Evolutionary conservation across 192 early-diverging fungal genomes (phyloP).

Genomic region (Podochytrium sp.): DNA sequence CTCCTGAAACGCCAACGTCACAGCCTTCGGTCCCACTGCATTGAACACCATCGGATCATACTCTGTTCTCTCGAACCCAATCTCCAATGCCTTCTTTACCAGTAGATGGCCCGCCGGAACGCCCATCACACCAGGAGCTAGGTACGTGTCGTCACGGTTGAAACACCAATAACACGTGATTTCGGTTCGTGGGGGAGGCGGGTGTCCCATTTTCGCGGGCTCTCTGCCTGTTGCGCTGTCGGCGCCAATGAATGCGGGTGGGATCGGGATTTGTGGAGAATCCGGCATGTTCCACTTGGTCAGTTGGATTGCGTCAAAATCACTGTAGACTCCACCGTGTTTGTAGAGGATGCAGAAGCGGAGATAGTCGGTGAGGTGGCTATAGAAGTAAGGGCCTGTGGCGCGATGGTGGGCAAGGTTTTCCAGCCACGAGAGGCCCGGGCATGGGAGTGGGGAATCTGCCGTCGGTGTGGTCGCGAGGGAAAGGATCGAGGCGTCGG

Average conservation of each 20-base stretch:
- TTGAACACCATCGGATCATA: slow-evolving; percentile 42
- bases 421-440: slow-evolving; percentile 16
- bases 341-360: slow-evolving; percentile 38
- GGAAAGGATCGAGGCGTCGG: slow-evolving; percentile 11
- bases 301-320: slow-evolving; percentile 41
- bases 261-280: not conserved
- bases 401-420: slow-evolving; percentile 1
- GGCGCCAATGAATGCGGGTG: not conserved
- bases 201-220: not conserved
- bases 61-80: slow-evolving; percentile 25
- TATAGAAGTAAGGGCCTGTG: slow-evolving; percentile 35
- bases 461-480: slow-evolving; percentile 3
- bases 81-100: slow-evolving; percentile 23
- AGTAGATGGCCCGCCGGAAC: slow-evolving; percentile 19
- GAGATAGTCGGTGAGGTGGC: slow-evolving; percentile 40
- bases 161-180: slow-evolving; percentile 34
- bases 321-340: slow-evolving; percentile 36
- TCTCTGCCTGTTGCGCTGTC: slow-evolving; percentile 1
- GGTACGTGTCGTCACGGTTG: slow-evolving; percentile 26
- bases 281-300: not conserved
- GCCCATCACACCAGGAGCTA: slow-evolving; percentile 43
- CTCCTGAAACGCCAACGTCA: slow-evolving; percentile 31
- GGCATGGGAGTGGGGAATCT: slow-evolving; percentile 13
- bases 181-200: not conserved
- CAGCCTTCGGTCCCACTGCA: slow-evolving; percentile 41